phyloP scores from a whole-genome alignment of 768 basidiomycete genomes.

The Leccinum variicolor region DNA sequence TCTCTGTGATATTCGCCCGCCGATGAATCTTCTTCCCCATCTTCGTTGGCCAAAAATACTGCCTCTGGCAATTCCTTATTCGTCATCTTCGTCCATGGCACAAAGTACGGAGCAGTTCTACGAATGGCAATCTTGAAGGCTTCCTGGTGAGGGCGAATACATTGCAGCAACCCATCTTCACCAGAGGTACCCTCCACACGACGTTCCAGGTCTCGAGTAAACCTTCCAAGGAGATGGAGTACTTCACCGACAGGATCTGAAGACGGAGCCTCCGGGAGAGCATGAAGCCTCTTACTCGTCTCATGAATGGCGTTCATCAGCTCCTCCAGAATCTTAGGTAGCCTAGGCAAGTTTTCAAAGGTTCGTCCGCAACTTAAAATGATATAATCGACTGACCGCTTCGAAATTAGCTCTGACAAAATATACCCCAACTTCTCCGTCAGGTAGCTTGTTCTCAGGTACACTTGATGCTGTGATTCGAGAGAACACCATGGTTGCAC shows the following conservation, averaged over 20 bases:
- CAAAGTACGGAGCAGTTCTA: conserved; percentile 54
- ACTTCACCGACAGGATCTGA: conserved; percentile 57
- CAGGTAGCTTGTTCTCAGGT: conserved; percentile 54
- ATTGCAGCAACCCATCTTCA: conserved; percentile 51
- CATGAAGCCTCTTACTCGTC: conserved; percentile 32
- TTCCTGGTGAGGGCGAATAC: conserved; percentile 47
- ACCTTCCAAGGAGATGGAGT: conserved; percentile 42
- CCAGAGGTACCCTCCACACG: conserved; percentile 54
- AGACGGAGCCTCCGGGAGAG: conserved; percentile 52
- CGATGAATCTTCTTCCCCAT: conserved; percentile 17
- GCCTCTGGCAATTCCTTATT: conserved; percentile 4
- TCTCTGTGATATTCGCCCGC: neutral
- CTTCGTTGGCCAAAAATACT: conserved; percentile 42
- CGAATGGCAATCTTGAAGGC: conserved; percentile 48
- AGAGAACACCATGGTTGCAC: conserved; percentile 54
- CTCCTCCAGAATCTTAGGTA: conserved; percentile 62
- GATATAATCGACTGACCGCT: conserved; percentile 41
- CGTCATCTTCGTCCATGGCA: conserved; percentile 40
- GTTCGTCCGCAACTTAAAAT: neutral
- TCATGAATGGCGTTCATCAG: conserved; percentile 42
- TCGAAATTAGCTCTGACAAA: conserved; percentile 59
- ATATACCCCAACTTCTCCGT: conserved; percentile 58
- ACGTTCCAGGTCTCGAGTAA: conserved; percentile 41
- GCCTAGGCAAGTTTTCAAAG: conserved; percentile 33
- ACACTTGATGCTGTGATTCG: conserved; percentile 46